These are phyloP conservation scores for Odontarrhena argentea DNA, from an alignment of 345 rosid species.

Conservation along the genomic window DNA sequence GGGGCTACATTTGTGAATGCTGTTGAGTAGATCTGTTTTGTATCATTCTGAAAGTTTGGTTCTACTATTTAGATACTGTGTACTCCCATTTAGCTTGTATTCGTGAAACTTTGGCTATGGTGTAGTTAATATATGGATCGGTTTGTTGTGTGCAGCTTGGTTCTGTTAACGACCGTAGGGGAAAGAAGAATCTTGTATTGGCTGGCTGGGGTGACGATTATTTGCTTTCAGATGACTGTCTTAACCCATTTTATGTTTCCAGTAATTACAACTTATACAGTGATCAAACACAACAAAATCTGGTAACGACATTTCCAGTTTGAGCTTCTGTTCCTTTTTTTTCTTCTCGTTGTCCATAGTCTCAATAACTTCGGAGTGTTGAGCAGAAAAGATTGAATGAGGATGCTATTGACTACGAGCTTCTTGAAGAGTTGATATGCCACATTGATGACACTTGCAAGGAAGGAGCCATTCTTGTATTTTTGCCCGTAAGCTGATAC, in stretches of 20 bases:
- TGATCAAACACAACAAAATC: constrained; percentile 69
- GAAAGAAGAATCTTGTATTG: constrained; percentile 89
- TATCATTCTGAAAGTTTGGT: constrained; percentile 20
- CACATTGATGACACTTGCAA: constrained; percentile 77
- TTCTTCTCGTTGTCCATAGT: constrained; percentile 27
- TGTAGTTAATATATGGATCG: constrained; percentile 19
- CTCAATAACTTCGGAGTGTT: constrained; percentile 21
- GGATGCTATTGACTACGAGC: constrained; percentile 81
- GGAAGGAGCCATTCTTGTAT: constrained; percentile 82
- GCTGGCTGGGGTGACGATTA: constrained; percentile 94
- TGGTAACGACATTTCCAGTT: constrained; percentile 54
- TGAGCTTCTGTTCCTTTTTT: constrained; percentile 16
- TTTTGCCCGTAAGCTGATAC: constrained; percentile 72
- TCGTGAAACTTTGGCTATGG: constrained; percentile 7
- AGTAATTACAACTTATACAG: constrained; percentile 61
- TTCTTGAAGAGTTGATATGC: constrained; percentile 86
- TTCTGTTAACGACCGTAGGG: constrained; percentile 71
- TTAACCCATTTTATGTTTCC: constrained; percentile 68
- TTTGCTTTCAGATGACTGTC: constrained; percentile 65
- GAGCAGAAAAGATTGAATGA: constrained; percentile 81
- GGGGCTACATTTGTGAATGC: constrained; percentile 12
- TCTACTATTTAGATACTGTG: constrained; percentile 7
- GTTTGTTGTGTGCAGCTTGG: constrained; percentile 54
- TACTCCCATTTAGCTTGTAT: constrained; percentile 15
- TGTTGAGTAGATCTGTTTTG: background rate